phyloP scores from a whole-genome alignment of 1,139 yeast genomes.

The Hyphopichia burtonii region DNA sequence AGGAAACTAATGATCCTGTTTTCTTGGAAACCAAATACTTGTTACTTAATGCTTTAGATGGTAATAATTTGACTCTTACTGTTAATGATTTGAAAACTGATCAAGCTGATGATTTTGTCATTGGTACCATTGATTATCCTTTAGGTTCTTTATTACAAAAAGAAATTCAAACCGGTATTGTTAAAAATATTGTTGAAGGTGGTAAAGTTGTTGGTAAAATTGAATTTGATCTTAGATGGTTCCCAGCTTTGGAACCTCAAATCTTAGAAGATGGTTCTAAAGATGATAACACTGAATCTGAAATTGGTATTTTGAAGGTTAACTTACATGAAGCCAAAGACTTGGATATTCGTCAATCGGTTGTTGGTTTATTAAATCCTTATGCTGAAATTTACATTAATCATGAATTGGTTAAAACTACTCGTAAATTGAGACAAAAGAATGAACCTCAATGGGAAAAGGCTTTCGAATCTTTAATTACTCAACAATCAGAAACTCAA shows the following conservation, averaged over 20 bases:
- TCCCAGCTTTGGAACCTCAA: conserved; percentile 53
- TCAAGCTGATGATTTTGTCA: conserved; percentile 52
- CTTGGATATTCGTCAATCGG: conserved; percentile 61
- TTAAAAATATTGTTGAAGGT: conserved; percentile 42
- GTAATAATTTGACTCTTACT: conserved; percentile 51
- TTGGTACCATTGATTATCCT: conserved; percentile 58
- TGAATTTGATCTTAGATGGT: conserved; percentile 63
- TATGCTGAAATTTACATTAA: conserved; percentile 65
- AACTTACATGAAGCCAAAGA: conserved; percentile 70
- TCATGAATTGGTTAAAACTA: conserved; percentile 49
- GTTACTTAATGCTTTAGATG: conserved; percentile 57
- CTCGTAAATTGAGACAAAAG: conserved; percentile 62
- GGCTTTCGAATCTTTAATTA: conserved; percentile 56
- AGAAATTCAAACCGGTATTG: conserved; percentile 31
- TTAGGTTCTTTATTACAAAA: conserved; percentile 60
- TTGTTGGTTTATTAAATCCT: conserved; percentile 71
- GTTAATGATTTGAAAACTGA: conserved; percentile 52
- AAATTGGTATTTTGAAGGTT: conserved; percentile 70
- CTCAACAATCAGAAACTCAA: conserved; percentile 56
- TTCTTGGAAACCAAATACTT: conserved; percentile 67
- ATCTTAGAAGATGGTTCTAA: conserved; percentile 51
- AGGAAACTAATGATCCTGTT: conserved; percentile 53
- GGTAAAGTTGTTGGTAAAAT: conserved; percentile 61
- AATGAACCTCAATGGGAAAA: conserved; percentile 76
- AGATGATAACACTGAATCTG: conserved; percentile 52